phyloP scores from a whole-genome alignment of 345 rosid species.

The Pelargonium nanum region DNA sequence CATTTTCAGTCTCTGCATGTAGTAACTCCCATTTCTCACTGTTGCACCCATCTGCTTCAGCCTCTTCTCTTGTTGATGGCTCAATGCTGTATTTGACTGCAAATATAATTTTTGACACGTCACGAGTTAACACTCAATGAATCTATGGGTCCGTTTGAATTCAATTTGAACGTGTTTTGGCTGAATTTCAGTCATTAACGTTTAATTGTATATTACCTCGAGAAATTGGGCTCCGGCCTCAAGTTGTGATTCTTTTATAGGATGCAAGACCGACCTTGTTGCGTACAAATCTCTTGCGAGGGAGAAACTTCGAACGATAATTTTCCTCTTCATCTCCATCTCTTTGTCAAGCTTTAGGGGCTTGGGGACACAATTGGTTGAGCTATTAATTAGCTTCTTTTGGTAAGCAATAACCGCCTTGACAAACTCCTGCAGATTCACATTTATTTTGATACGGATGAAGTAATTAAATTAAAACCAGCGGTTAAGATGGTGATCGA shows the following conservation, averaged over 20 bases:
- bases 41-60: constrained; percentile 95
- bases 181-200: no score
- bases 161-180: no score
- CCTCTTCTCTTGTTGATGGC: constrained; percentile 65
- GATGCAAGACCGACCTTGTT: constrained; percentile 27
- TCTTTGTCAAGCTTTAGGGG: constrained; percentile 38
- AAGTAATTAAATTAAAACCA: no score
- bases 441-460: no score
- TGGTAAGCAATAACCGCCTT: constrained; percentile 78
- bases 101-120: no score
- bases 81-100: constrained; percentile 67
- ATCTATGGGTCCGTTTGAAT: no score
- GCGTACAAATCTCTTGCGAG: constrained; percentile 51
- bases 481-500: background rate
- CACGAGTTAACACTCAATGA: background rate
- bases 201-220: no score
- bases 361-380: constrained; percentile 27
- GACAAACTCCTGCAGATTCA: constrained; percentile 54
- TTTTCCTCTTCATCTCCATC: constrained; percentile 55
- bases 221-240: constrained; percentile 69
- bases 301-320: constrained; percentile 55
- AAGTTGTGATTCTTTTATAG: constrained; percentile 46
- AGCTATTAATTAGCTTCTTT: constrained; percentile 48
- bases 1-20: constrained; percentile 43
- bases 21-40: constrained; percentile 63